Percentiles rank a stretch among this genome's conserved stretches.
Evolutionary conservation across 179 eudicot genomes (phyloP).

Genomic region (Camellia oleifera): DNA sequence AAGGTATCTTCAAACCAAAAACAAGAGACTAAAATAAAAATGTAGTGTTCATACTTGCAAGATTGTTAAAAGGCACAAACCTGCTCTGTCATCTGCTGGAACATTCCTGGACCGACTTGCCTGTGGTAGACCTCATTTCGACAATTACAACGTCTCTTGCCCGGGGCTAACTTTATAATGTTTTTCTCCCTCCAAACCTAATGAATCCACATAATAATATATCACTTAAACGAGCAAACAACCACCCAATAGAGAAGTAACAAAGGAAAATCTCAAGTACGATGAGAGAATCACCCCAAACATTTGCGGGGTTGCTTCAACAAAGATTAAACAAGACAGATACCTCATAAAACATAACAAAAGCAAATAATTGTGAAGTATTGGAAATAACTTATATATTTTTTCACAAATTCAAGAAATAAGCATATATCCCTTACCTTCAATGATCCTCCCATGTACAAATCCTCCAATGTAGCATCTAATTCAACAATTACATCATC

Average conservation of each 20-base stretch:
- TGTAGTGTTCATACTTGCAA: background rate
- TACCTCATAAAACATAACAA: background rate
- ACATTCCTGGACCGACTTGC: constrained; percentile 99
- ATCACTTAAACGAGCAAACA: constrained; percentile 11
- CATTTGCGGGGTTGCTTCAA: background rate
- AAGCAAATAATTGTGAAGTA: background rate
- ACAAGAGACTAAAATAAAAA: background rate
- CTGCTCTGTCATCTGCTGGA: constrained; percentile 99
- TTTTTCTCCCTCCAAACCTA: constrained; percentile 99
- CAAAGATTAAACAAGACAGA: background rate
- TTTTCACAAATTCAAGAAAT: constrained; percentile 4
- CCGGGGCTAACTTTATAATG: constrained; percentile 86
- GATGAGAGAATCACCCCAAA: background rate
- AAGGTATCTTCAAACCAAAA: background rate
- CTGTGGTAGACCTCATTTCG: constrained; percentile 95
- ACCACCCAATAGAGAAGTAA: background rate
- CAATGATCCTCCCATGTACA: constrained; percentile 92
- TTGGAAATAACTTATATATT: too few species aligned
- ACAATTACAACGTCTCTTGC: constrained; percentile 93
- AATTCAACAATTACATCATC: constrained; percentile 93
- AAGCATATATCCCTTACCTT: constrained; percentile 47
- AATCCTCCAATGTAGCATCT: constrained; percentile 95
- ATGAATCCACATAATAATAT: constrained; percentile 16
- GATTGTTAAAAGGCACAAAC: constrained; percentile 26
- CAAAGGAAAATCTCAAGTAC: constrained; percentile 1